Base-by-base conservation (phyloP, 148 eudicot genomes). In the Chenopodium quinoa region DNA sequence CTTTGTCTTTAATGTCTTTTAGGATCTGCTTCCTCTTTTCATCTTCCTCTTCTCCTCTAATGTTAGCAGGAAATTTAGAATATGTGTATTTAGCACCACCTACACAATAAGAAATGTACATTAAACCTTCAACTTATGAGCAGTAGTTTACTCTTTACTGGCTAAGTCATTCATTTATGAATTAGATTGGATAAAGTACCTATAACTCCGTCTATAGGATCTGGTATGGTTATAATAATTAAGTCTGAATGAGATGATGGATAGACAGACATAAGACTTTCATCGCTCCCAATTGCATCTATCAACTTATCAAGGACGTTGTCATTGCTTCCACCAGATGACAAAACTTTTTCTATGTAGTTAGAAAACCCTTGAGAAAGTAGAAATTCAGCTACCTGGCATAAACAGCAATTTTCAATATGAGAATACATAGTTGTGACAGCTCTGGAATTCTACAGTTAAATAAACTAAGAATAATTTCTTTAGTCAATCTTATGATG, bases 221-320 rank as follows among this genome's bases (percentile, higher is more conserved):
- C 97, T 63, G 96, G 91, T 65, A 95, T 88, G 50, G 94, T 93
- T 85, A 95, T 79, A 83, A 91, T 90, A 77, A 89, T 93, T 71
- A 89, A 90, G 78, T 90, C 94, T 47, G 82, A 58, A 73, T 67
- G 80, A 78, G 82, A 82, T 50, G 90, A 82, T 17, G 92, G 93
- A 79, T 93, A 87, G 71, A 91, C 79, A 58, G 97, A 91, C 66
- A 83, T 79, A 83, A 93, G 96, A 88, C 90, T 87, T 85, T 91
- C 89, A 82, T 95, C 93, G 82, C 89, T 91, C 79, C 90, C 92
- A 74, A 90, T 89, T 23, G 97, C 97, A 91, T 91, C 93, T 85
- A 93, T 95, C 86, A 93, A 86, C 85, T 89, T 95, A 85, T 95
- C 98, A 80, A 93, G 94, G 82, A 95, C 95, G 83, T 92, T 91